These are phyloP conservation scores for Glebionis coronaria DNA, from an alignment of 129 eudicot species.

Conservation along the genomic window DNA sequence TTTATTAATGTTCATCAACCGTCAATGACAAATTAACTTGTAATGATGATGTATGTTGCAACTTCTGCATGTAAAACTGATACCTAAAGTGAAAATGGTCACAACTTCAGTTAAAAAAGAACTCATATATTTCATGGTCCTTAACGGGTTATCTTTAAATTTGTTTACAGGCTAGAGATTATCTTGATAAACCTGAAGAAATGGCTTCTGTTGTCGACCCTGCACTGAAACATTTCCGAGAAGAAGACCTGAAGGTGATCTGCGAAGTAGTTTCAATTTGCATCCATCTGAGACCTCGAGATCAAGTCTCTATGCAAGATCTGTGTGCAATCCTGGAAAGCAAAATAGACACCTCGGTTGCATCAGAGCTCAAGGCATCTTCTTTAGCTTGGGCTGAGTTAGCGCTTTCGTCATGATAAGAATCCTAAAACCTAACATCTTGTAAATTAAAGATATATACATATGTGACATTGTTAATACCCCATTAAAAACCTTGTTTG, in stretches of 20 bases:
- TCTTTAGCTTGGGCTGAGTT: slow-evolving; percentile 98
- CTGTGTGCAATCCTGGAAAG: slow-evolving; percentile 68
- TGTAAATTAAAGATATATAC: slow-evolving; percentile 46
- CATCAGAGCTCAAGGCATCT: slow-evolving; percentile 77
- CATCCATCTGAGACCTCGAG: slow-evolving; percentile 42
- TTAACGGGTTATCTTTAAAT: background rate
- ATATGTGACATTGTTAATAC: slow-evolving; percentile 24
- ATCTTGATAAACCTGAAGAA: slow-evolving; percentile 61
- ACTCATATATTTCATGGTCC: background rate
- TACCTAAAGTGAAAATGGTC: slow-evolving; percentile 1
- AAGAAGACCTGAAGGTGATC: slow-evolving; percentile 69
- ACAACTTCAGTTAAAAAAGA: background rate
- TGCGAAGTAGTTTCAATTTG: slow-evolving; percentile 70
- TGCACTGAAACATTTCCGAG: slow-evolving; percentile 62
- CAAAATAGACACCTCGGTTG: slow-evolving; percentile 67
- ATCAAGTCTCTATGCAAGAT: slow-evolving; percentile 63
- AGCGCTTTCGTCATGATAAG: slow-evolving; percentile 66
- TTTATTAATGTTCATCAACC: background rate
- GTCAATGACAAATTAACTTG: no score
- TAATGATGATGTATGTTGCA: no score
- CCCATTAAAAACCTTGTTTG: slow-evolving; percentile 18
- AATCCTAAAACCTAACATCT: slow-evolving; percentile 41
- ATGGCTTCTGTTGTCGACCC: slow-evolving; percentile 74
- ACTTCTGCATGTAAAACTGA: no score
- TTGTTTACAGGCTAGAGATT: slow-evolving; percentile 70